Evolutionary conservation across 1,284 basidiomycete genomes (phyloP).

Genomic region (Agroathelia rolfsii): DNA sequence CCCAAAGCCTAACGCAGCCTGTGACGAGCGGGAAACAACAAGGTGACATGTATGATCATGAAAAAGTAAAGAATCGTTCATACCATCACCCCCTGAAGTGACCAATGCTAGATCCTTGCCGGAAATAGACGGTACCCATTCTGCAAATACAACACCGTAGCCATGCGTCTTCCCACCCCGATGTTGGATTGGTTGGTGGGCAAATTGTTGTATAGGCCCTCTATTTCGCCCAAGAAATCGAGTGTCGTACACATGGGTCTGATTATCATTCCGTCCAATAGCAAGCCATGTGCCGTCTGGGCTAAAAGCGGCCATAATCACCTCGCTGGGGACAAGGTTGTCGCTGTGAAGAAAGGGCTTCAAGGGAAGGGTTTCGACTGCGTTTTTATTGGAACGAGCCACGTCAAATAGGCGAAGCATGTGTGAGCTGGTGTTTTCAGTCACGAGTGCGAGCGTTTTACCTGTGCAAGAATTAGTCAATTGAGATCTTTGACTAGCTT

Average conservation of each 20-base stretch:
- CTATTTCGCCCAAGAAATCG: constrained; percentile 35
- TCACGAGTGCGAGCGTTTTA: constrained; percentile 36
- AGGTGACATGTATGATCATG: constrained; percentile 5
- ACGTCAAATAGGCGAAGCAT: constrained; percentile 48
- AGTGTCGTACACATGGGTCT: constrained; percentile 50
- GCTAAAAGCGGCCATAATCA: constrained; percentile 43
- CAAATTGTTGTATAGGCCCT: no score
- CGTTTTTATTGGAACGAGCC: constrained; percentile 18
- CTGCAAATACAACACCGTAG: constrained; percentile 44
- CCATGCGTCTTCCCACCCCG: constrained; percentile 18
- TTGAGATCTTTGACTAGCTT: constrained; percentile 1
- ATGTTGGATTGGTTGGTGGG: no score
- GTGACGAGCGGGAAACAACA: constrained; percentile 9
- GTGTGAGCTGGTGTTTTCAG: constrained; percentile 25
- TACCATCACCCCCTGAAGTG: constrained; percentile 59
- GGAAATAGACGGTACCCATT: constrained; percentile 41
- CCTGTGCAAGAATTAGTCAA: constrained; percentile 18
- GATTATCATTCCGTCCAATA: constrained; percentile 49
- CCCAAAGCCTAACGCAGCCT: constrained; percentile 65
- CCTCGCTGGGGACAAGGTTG: constrained; percentile 28
- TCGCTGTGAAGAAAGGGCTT: no score
- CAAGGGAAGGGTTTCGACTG: no score
- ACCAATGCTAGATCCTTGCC: constrained; percentile 36
- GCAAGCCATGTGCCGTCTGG: constrained; percentile 54
- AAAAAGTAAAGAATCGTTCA: constrained; percentile 13